Conservation (phyloP, 202 grass and related monocot genomes). For the Zoysia matrella region DNA sequence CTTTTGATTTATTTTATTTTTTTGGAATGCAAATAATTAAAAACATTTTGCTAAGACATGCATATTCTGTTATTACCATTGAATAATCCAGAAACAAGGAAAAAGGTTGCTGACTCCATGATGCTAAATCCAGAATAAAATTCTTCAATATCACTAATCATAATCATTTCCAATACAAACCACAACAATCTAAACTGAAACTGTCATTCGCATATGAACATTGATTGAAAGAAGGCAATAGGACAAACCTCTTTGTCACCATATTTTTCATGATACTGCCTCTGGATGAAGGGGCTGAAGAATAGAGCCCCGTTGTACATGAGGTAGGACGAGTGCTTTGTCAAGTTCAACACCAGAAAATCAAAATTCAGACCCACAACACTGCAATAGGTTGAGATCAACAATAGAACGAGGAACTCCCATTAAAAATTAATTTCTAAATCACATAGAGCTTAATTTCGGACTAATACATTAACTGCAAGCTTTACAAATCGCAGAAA, state of each 20-base stretch:
- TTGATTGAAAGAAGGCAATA: slow-evolving; percentile 1
- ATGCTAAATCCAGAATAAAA: background rate
- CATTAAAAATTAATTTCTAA: background rate
- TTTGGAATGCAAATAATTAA: background rate
- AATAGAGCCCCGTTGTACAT: slow-evolving; percentile 86
- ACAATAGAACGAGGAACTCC: background rate
- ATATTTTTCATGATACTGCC: slow-evolving; percentile 88
- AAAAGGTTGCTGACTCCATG: background rate
- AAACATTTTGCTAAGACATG: background rate
- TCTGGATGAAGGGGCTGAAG: slow-evolving; percentile 79
- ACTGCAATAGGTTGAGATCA: slow-evolving; percentile 54
- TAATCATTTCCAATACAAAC: slow-evolving; percentile 31
- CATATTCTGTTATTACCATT: background rate
- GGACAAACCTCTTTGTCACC: slow-evolving; percentile 73
- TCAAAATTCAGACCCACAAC: slow-evolving; percentile 95
- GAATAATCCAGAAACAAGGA: slow-evolving; percentile 4
- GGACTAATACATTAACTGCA: slow-evolving; percentile 7
- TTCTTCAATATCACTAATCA: background rate
- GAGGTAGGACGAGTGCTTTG: slow-evolving; percentile 97
- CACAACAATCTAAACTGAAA: slow-evolving; percentile 10
- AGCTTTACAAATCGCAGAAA: background rate
- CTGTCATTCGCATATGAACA: background rate
- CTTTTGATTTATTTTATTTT: background rate
- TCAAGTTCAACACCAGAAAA: slow-evolving; percentile 89
- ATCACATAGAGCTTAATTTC: background rate